Evolutionary conservation across 2,329 filamentous ascomycete genomes (phyloP), one percentile per base, ranked within the genome.

Genomic region (Cytospora chrysosperma): DNA sequence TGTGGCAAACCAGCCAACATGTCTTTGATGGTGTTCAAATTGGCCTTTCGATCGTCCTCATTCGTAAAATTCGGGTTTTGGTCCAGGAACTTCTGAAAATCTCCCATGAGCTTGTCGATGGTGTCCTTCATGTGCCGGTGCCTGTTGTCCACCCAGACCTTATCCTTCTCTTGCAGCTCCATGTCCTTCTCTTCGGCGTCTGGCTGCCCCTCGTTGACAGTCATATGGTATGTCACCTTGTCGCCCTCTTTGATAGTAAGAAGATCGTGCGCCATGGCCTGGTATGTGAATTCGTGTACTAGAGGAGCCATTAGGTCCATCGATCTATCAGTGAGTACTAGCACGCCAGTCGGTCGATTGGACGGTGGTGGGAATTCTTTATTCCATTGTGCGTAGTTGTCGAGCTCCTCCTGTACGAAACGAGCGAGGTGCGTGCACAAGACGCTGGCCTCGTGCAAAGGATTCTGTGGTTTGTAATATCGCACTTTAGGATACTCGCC

Each of bases 51-150:
- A 67, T 40, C 27, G 66, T 85, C 81, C 72, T 87, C 83, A 67
- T 95, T 88, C 15, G 92, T 91, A 72, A 98, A 98, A 72, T 98
- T 92, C 17, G 93, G 91, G 73, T 99, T 97, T 65, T 95, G 88
- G 51, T 89, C 87, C 70, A 97, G 85, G 77, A 99, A 99, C 72
- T 88, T 93, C 71, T 93, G 88, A 72, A 99, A 98, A 73, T 98
- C 94, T 62, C 87, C 85, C 82, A 94, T 95, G 65, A 99, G 82
- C 75, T 94, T 96, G 72, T 94, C 91, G 70, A 98, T 93, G 3
- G 95, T 95, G 74, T 98, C 93, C 75, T 96, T 97, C 95, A 99
- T 99, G 76, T 99, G 95, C 59, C 88, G 85, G 77, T 99, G 95
- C 61, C 95, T 85, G 72, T 97, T 97, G 65, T 95, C 91, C 27